Conservation (phyloP, 169 alveolate genomes). For the Eimeria necatrix region DNA sequence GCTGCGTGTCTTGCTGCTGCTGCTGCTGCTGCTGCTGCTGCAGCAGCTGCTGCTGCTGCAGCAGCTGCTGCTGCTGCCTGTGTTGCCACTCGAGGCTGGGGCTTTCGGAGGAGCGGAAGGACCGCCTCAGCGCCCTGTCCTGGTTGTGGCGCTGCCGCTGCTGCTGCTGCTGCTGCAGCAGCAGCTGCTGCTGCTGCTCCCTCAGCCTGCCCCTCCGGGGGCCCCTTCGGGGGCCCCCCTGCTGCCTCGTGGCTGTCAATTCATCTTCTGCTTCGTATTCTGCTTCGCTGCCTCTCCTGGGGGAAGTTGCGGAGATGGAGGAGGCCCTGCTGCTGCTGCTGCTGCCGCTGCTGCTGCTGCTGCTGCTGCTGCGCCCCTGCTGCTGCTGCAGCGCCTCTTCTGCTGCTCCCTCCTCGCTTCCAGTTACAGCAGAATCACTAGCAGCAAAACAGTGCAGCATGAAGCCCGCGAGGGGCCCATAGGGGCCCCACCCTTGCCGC, state of each 20-base stretch:
- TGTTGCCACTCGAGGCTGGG: slow-evolving; percentile 15
- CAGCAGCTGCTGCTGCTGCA: slow-evolving; percentile 58
- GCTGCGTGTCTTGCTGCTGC: slow-evolving; percentile 54
- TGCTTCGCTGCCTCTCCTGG: neutral
- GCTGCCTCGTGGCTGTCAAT: neutral
- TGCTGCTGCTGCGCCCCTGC: neutral
- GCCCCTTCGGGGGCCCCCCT: slow-evolving; percentile 19
- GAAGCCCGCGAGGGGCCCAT: neutral
- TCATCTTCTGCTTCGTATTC: slow-evolving; percentile 28
- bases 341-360: neutral
- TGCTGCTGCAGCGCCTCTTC: slow-evolving; percentile 49
- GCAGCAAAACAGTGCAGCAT: neutral
- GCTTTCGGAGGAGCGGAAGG: slow-evolving; percentile 14
- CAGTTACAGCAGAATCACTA: neutral
- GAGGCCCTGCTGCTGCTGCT: neutral
- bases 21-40: slow-evolving; percentile 31
- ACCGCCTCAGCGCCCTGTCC: neutral
- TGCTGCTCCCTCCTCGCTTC: neutral
- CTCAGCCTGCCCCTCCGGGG: neutral
- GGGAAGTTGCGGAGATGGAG: slow-evolving; percentile 14
- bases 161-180: neutral
- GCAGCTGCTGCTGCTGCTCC: too few relatives aligned
- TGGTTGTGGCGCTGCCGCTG: slow-evolving; percentile 57
- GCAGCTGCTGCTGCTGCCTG: slow-evolving; percentile 47
- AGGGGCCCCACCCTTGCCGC: slow-evolving; percentile 36